Base-by-base conservation (phyloP, 148 eudicot genomes). In the Polygonum maritimum region DNA sequence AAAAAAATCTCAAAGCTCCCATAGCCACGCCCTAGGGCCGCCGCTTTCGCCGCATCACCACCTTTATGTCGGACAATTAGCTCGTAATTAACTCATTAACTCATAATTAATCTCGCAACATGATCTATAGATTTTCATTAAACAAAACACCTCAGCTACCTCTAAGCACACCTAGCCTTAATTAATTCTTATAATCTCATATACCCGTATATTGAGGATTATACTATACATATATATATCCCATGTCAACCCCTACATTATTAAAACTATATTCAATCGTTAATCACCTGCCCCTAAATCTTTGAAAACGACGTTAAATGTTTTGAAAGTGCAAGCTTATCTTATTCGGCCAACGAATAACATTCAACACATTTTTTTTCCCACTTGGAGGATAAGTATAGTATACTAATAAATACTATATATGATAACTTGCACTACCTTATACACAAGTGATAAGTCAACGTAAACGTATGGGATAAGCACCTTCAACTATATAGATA, bases 381-480 rank as follows among this genome's bases (percentile, higher is more conserved):
- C 19, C 36, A 22, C 38, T 35, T 67, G 44, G 44, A 67, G 39
- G 15, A 33, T 62, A 26, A 12, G 13, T 57, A 55, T 60, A 35
- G 7, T 26, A 26, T 26, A 26, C 31, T 26, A 26, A 26, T 26
- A 26, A 26, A 26, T 26, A 18, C 15, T 15, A 5, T 67, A 67
- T 67, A 67, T 67, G 71, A 67, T 67, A 67, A 67, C 71, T 67
- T n/a, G 31, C 31, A 26, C 71, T 36, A 67, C 45, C 57, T 63
- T 63, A 36, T 36, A 67, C 15, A 67, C 38, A 67, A 36, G 45
- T 36, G 44, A 67, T 67, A 67, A 67, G 71, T 67, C 71, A 36
- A 15, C 71, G 71, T 36, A 5, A 67, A 36, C 19, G 15, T 67
- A 67, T 67, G 9, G 44, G 36, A 67, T 67, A 67, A 67, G 71